phyloP scores from a whole-genome alignment of 805 yeast genomes.

The Myxozyma mucilagina region DNA sequence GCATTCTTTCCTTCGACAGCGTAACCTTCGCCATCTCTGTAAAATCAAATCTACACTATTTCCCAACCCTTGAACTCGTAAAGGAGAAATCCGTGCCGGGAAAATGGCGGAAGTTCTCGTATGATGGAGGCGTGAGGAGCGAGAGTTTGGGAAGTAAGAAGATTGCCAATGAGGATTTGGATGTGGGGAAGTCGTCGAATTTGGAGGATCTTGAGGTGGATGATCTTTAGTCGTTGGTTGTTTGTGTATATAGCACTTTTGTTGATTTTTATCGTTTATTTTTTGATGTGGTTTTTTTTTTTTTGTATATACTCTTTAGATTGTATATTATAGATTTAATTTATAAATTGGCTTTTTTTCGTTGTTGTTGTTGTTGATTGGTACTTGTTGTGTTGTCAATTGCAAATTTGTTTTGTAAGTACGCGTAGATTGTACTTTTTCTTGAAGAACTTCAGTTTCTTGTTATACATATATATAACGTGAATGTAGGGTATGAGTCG shows the following conservation, averaged over 20 bases:
- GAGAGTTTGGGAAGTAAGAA: not conserved
- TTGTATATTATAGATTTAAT: not conserved
- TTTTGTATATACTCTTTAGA: not conserved
- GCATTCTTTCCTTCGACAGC: slow-evolving; percentile 81
- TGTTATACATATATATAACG: no score
- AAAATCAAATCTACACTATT: slow-evolving; percentile 86
- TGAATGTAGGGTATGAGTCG: no score
- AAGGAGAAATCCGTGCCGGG: slow-evolving; percentile 20
- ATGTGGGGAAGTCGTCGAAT: not conserved
- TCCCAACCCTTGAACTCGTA: slow-evolving; percentile 55
- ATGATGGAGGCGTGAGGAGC: slow-evolving; percentile 18
- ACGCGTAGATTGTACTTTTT: no score
- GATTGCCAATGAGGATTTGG: not conserved
- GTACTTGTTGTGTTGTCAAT: no score
- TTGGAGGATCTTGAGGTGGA: not conserved
- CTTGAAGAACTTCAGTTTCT: no score
- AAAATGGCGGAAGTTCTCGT: slow-evolving; percentile 16
- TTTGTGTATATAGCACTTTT: no score
- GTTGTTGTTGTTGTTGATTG: no score
- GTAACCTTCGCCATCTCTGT: slow-evolving; percentile 83
- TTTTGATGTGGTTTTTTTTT: not conserved
- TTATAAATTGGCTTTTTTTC: not conserved
- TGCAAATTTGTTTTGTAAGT: no score
- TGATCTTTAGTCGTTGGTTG: no score
- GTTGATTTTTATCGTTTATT: no score